These are phyloP conservation scores for Daldinia sp. DNA, from an alignment of 2,329 filamentous ascomycete species.

Conservation along the genomic window DNA sequence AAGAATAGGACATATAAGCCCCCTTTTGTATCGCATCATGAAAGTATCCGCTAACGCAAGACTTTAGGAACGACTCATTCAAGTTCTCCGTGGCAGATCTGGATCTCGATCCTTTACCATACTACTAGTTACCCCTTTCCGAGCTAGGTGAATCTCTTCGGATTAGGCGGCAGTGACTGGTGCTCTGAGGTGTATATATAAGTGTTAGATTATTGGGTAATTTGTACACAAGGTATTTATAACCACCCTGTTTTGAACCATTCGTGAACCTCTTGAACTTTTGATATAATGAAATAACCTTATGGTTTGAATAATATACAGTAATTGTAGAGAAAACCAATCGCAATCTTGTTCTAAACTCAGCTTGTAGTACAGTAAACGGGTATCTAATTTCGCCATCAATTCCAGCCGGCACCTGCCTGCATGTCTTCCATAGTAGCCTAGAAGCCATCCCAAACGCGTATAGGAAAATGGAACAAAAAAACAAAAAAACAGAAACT, in stretches of 20 bases:
- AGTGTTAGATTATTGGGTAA: too few species aligned
- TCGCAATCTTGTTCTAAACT: conserved; percentile 30
- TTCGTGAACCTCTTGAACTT: too few species aligned
- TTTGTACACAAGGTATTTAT: too few species aligned
- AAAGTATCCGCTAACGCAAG: conserved; percentile 30
- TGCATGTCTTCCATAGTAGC: background rate
- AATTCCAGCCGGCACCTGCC: conserved; percentile 18
- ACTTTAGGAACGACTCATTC: conserved; percentile 65
- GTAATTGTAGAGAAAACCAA: background rate
- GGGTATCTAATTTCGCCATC: conserved; percentile 39
- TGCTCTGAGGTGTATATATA: too few species aligned
- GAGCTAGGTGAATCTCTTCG: too few species aligned
- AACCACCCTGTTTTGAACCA: too few species aligned
- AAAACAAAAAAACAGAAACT: background rate
- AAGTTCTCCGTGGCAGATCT: conserved; percentile 66
- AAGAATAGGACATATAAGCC: too few species aligned
- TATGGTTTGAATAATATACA: too few species aligned
- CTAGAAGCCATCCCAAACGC: conserved; percentile 10
- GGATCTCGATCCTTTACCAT: conserved; percentile 65
- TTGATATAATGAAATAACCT: too few species aligned
- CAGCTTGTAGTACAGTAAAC: conserved; percentile 33
- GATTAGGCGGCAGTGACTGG: too few species aligned
- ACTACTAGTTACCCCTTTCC: conserved; percentile 42
- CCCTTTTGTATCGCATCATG: too few species aligned
- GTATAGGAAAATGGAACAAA: background rate